Conservation (phyloP, 2,329 filamentous ascomycete genomes). For the Colletotrichum camelliae region DNA sequence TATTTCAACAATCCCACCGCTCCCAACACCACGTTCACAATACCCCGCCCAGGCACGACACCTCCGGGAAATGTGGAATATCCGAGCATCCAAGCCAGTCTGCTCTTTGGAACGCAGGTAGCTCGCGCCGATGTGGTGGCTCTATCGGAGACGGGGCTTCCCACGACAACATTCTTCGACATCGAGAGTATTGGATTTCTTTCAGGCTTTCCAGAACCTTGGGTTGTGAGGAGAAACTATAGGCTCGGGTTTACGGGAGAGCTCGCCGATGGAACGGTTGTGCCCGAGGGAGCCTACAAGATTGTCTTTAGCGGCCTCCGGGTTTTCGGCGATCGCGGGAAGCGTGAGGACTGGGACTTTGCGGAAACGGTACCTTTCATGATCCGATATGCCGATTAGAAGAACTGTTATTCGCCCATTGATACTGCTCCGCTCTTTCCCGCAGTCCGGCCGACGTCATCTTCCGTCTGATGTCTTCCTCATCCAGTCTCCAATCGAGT, state of each 20-base stretch:
- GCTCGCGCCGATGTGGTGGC: conserved; percentile 26
- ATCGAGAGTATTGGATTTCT: conserved; percentile 25
- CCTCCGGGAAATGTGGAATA: neutral
- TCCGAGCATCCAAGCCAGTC: neutral
- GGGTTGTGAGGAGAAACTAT: neutral
- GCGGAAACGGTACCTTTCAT: neutral
- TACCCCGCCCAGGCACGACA: conserved; percentile 22
- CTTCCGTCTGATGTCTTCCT: neutral
- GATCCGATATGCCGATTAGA: neutral
- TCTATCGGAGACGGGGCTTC: neutral
- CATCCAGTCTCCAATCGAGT: neutral
- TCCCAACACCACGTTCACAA: conserved; percentile 27
- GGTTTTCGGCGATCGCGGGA: conserved; percentile 26
- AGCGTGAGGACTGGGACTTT: neutral
- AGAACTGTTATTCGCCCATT: neutral
- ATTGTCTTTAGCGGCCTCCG: conserved; percentile 27
- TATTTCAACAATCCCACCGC: conserved; percentile 1
- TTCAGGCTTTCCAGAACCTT: conserved; percentile 16
- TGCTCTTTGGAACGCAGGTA: conserved; percentile 19
- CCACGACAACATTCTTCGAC: conserved; percentile 20
- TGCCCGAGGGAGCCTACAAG: conserved; percentile 28
- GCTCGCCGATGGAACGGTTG: conserved; percentile 26
- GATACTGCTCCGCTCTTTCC: neutral
- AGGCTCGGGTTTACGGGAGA: conserved; percentile 21
- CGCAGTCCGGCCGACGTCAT: neutral